phyloP scores from a whole-genome alignment of 164 flowering plant species.

The Tetracentron sinense region DNA sequence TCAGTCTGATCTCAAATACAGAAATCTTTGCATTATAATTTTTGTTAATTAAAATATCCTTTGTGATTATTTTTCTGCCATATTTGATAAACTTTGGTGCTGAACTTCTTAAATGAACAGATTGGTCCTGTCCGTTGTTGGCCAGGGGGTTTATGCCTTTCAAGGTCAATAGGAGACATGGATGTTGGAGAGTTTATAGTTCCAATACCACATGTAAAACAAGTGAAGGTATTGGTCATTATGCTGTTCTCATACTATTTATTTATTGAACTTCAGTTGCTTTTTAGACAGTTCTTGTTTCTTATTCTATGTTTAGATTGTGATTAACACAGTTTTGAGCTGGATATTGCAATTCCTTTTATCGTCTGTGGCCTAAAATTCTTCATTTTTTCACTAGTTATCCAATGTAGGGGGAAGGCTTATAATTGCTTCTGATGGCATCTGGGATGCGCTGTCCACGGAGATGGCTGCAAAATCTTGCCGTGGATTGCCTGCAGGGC shows the following conservation, averaged over 20 bases:
- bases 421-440: constrained; percentile 88
- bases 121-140: constrained; percentile 90
- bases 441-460: constrained; percentile 90
- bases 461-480: constrained; percentile 78
- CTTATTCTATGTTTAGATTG: neutral
- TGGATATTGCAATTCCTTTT: neutral
- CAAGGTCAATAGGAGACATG: constrained; percentile 88
- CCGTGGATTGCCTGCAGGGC: constrained; percentile 85
- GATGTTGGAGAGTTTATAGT: constrained; percentile 92
- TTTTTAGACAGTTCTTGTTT: neutral
- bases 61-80: neutral
- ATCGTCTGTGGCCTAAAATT: constrained; percentile 8
- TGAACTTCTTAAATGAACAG: constrained; percentile 28
- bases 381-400: constrained; percentile 37
- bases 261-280: neutral
- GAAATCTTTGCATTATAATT: neutral
- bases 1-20: neutral
- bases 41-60: neutral
- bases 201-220: constrained; percentile 84
- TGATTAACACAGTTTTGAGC: constrained; percentile 1
- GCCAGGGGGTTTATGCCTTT: constrained; percentile 98
- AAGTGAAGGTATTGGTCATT: constrained; percentile 66
- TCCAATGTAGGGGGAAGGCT: constrained; percentile 84
- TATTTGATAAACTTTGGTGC: neutral
- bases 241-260: neutral